Percentiles rank a stretch among this genome's conserved stretches.
Conservation (phyloP, 768 basidiomycete species). For the Mycena latifolia region DNA sequence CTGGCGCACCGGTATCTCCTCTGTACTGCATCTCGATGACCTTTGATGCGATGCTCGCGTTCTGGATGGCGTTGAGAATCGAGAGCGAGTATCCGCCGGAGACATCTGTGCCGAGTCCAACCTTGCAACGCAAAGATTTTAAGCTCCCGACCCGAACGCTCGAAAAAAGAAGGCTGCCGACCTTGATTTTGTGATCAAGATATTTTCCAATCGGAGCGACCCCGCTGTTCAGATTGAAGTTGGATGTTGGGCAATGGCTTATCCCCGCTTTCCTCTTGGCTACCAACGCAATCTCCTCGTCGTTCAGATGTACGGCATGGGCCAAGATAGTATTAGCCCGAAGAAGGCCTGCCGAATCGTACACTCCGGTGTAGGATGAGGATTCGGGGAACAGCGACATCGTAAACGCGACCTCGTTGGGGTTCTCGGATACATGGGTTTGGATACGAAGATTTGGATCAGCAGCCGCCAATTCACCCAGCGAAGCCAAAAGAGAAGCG, state of each 20-base stretch:
- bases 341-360: conserved; percentile 84
- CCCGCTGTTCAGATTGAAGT: conserved; percentile 92
- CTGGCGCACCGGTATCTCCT: neutral
- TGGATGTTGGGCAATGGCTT: conserved; percentile 95
- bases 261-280: conserved; percentile 76
- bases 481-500: conserved; percentile 66
- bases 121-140: conserved; percentile 56
- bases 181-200: conserved; percentile 91
- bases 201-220: conserved; percentile 83
- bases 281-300: conserved; percentile 81
- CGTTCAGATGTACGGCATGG: conserved; percentile 86
- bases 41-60: conserved; percentile 87
- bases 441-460: conserved; percentile 82
- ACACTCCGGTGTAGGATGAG: conserved; percentile 81
- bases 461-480: conserved; percentile 71
- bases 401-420: conserved; percentile 75
- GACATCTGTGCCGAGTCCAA: conserved; percentile 95
- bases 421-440: conserved; percentile 94
- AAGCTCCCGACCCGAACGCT: neutral
- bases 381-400: conserved; percentile 74
- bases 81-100: conserved; percentile 90
- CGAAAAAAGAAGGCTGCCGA: conserved; percentile 45
- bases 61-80: conserved; percentile 79
- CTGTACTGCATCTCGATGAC: conserved; percentile 66
- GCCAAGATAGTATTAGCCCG: conserved; percentile 86